Base-by-base conservation (phyloP, 768 basidiomycete genomes). In the Sporobolomyces pararoseus region DNA sequence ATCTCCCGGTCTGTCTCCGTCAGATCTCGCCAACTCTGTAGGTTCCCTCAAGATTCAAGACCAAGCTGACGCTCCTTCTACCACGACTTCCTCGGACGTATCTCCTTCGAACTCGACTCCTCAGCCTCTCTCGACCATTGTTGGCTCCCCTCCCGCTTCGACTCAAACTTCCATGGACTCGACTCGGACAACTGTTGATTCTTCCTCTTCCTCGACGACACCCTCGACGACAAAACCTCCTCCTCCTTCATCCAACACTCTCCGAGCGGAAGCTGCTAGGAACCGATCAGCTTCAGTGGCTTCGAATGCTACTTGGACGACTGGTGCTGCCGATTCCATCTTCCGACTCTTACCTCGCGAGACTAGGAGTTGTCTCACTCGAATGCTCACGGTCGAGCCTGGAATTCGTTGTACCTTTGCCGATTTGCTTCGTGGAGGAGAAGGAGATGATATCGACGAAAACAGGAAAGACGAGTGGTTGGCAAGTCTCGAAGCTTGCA, bases 331-430 rank as follows among this genome's bases (percentile, higher is more conserved):
- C 32, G 95, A 98, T 79, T 93, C 91, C 12, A 96, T 99, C 77
- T 98, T 99, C 84, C 87, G 95, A 25, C 83, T 98, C 14, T 84
- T 99, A 21, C 96, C 96, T 2, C 88, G 96, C 63, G 95, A 99
- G 81, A 87, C 91, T 19, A 86, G 96, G 47, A 84, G 88, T 10
- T 91, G 89, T 19, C 84, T 99, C 68, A 89, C 91, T 67, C 86
- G 93, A 63, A 99, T 99, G 96, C 83, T 99, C 75, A 88, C 86
- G 75, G 85, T 97, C 55, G 95, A 98, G 77, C 90, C 95, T 5
- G 82, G 84, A 23, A 86, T 88, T 55, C 87, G 96, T 47, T 95
- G 92, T 78, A 97, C 96, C 34, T 85, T 99, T 65, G 89, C 91
- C 16, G 92, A 97, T 78, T 80, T 99, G 57, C 83, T 98, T 60